Percentiles rank a stretch among this genome's conserved stretches.
phyloP scores from a whole-genome alignment of 208 protist species.

The Polymyxa betae region DNA sequence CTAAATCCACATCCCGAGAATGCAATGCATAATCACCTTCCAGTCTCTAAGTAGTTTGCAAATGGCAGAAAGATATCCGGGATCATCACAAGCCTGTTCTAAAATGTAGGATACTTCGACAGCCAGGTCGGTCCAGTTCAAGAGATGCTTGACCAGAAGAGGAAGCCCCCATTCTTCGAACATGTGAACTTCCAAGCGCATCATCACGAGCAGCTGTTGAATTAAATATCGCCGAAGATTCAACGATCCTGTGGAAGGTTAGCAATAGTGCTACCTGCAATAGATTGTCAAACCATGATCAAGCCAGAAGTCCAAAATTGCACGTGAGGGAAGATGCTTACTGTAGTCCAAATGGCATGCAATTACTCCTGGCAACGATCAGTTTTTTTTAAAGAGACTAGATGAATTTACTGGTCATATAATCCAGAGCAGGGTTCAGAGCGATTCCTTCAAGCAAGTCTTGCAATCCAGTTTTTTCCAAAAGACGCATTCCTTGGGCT shows the following conservation, averaged over 20 bases:
- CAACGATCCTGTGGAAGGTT: neutral
- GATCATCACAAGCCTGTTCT: neutral
- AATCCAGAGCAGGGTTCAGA: constrained; percentile 35
- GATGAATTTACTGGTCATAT: neutral
- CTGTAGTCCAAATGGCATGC: constrained; percentile 37
- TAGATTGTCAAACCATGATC: neutral
- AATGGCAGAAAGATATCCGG: neutral
- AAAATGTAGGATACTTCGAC: neutral
- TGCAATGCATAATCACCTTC: neutral
- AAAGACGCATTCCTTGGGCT: neutral
- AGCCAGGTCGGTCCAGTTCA: neutral
- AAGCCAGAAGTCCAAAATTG: neutral
- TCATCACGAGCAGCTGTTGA: constrained; percentile 15
- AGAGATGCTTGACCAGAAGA: neutral
- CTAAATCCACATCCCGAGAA: neutral
- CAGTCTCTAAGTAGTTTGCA: neutral
- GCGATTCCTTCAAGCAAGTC: neutral
- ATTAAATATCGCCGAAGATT: neutral
- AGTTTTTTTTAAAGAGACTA: neutral
- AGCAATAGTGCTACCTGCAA: neutral
- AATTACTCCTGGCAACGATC: neutral
- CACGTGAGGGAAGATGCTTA: neutral
- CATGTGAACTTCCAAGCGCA: neutral
- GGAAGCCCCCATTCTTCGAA: constrained; percentile 36
- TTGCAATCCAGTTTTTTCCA: neutral